Evolutionary conservation across 805 yeast species (phyloP), one percentile per base, ranked within the genome.

Genomic region (Tetrapisispora pingtungensis): DNA sequence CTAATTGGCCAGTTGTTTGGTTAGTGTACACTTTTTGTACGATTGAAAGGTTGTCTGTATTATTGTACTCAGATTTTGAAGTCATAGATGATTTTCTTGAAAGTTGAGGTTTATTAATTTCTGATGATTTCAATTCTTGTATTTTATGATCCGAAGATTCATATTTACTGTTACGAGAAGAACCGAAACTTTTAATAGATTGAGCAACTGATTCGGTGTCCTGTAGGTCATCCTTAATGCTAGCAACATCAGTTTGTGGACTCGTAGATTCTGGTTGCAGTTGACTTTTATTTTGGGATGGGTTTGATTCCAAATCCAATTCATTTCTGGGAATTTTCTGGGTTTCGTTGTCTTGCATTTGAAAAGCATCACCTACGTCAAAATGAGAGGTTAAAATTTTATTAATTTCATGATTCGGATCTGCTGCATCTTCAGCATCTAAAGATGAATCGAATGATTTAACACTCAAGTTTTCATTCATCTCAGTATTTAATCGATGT

Each of bases 1-100:
- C 66, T 3, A 66, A 32, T 14, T 53, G 51, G 15, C 70, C 69
- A 0, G 66, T 65, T 0, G 62, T 47, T 33, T 49, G 52, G 42
- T 66, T 65, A 10, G 70, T 67, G 46, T 59, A 67, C 6, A 66
- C 67, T 46, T 55, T 31, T 31, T 44, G 33, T 19, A 28, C 17
- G 1, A 39, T 36, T 7, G 42, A 34, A 28, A 36, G 41, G 15
- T 33, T 22, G 27, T 47, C 50, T 6, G 26, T 8, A 22, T 43
- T 46, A 4, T 36, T 36, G 14, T n/a, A 24, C 13, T 34, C 26
- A 7, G 31, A 36, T 15, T 22, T 36, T 14, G 43, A 22, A 26
- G 31, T 15, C 34, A 41, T n/a, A 26, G 39, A n/a, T 15, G n/a
- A 3, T 36, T 37, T 32, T 35, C 42, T 18, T 41, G 26, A 12